phyloP scores from a whole-genome alignment of 2,329 filamentous ascomycete genomes.

The Aspergillus sojae region DNA sequence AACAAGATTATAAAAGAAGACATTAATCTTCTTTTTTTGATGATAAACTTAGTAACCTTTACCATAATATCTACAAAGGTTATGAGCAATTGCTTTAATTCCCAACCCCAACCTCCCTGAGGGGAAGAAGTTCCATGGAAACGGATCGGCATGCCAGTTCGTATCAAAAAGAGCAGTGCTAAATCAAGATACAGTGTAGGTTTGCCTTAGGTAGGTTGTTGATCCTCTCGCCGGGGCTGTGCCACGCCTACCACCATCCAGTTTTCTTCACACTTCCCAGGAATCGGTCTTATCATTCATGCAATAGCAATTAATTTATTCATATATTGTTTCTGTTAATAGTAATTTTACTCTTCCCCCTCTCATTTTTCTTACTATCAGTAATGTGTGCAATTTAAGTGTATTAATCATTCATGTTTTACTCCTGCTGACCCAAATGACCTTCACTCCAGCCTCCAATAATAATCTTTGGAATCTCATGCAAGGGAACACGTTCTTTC shows the following conservation, averaged over 20 bases:
- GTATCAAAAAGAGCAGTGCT: neutral
- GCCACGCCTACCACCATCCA: neutral
- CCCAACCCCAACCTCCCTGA: neutral
- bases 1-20: neutral
- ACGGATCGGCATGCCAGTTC: neutral
- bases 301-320: neutral
- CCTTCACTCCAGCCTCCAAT: neutral
- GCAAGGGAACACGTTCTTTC: neutral
- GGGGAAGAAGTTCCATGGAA: neutral
- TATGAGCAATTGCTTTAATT: neutral
- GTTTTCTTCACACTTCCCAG: neutral
- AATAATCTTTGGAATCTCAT: neutral
- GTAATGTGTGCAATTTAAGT: neutral
- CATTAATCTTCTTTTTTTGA: neutral
- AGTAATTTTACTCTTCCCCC: neutral
- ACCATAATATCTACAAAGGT: neutral
- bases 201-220: neutral
- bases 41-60: neutral
- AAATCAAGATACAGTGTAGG: neutral
- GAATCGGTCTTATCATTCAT: neutral
- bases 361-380: neutral
- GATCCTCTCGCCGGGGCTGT: slow-evolving; percentile 1
- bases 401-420: neutral
- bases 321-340: neutral
- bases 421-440: neutral